Evolutionary conservation across 2,329 filamentous ascomycete genomes (phyloP).

Genomic region (Pestalotiopsis sp.): DNA sequence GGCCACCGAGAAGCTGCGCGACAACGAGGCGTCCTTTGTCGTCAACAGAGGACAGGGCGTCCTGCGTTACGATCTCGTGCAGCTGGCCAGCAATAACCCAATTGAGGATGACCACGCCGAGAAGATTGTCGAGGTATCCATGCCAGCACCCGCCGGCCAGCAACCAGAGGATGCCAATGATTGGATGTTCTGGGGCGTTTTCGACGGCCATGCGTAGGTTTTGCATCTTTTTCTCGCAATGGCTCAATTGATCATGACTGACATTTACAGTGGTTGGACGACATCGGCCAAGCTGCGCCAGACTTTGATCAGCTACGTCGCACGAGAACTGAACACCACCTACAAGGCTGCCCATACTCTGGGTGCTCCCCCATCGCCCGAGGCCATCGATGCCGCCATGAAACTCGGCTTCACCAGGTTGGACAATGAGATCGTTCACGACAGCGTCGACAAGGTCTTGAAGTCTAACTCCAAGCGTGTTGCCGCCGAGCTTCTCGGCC

Average conservation of each 20-base stretch:
- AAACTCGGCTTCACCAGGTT: conserved; percentile 88
- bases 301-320: conserved; percentile 88
- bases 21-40: conserved; percentile 88
- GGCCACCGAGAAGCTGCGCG: conserved; percentile 84
- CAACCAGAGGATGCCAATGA: conserved; percentile 66
- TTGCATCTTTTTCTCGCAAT: background rate
- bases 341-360: conserved; percentile 74
- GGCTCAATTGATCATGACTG: conserved; percentile 8
- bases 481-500: conserved; percentile 88
- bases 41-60: conserved; percentile 90
- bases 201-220: conserved; percentile 90
- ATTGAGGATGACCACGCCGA: conserved; percentile 99
- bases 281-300: conserved; percentile 96
- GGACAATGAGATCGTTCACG: conserved; percentile 92
- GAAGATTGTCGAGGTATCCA: conserved; percentile 91
- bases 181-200: conserved; percentile 99
- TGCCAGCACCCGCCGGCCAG: conserved; percentile 44
- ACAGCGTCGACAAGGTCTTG: conserved; percentile 88
- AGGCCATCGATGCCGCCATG: conserved; percentile 87
- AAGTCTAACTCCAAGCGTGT: conserved; percentile 88
- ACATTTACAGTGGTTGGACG: conserved; percentile 78
- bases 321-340: conserved; percentile 87
- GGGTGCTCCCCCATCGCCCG: conserved; percentile 69
- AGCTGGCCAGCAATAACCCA: conserved; percentile 93
- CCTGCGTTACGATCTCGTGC: conserved; percentile 90